Evolutionary conservation across 2,329 filamentous ascomycete genomes (phyloP), one percentile per base, ranked within the genome.

Genomic region (Botrytis pseudocinerea): DNA sequence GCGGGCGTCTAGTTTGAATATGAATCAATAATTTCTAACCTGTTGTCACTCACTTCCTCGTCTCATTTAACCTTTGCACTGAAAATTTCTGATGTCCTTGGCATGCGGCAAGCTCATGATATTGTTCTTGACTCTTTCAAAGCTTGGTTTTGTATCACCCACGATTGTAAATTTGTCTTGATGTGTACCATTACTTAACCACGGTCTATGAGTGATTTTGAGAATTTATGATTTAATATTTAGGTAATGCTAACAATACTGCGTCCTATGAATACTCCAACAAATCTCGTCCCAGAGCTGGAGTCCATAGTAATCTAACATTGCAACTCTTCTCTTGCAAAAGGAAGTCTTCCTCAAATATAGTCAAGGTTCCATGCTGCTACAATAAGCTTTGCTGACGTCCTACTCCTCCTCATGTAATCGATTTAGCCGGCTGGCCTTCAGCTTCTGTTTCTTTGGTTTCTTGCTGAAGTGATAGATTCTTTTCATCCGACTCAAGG

Each of bases 311-410:
- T 12, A 22, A 59, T 35, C 28, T 59, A 59, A 35, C 22, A 1
- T 20, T 59, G 2, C 8, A 10, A 12, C 1, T 22, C 8, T 32
- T 35, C 9, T 18, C 18, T 32, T 22, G 28, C 28, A 22, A 59
- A 22, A 4, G 28, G 4, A 8, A 59, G 54, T 35, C 8, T 5
- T 9, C 28, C 28, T 22, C 10, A 35, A 16, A 18, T 4, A 18
- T n/a, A 57, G 0, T 28, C 1, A 57, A 18, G 14, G 1, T n/a
- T 0, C 7, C n/a, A 57, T 2, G n/a, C n/a, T 4, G 9, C 14
- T n/a, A 57, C 10, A 54, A n/a, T 25, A 2, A 16, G 12, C 16
- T 7, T 54, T 4, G 4, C 25, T 54, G 25, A n/a, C 25, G 4
- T 54, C 48, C 12, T 25, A 54, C 5, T 2, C 25, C n/a, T 18